These are phyloP conservation scores for Scolecobasidium constrictum DNA, from an alignment of 2,329 filamentous ascomycete genomes.

Conservation along the genomic window DNA sequence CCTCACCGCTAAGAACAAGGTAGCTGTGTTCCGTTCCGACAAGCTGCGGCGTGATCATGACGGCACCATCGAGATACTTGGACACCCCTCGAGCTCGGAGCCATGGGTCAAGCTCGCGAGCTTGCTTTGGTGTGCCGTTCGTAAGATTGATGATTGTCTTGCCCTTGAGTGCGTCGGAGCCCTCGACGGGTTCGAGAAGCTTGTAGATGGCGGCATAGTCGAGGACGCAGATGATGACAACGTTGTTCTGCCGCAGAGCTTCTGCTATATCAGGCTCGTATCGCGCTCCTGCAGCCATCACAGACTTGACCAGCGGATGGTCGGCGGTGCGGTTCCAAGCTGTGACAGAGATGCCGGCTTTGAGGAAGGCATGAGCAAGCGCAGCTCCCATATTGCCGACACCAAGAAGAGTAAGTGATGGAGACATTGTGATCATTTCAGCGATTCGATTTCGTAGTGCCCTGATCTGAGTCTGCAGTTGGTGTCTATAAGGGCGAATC, in stretches of 20 bases:
- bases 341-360: too few relatives aligned
- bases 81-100: constrained; percentile 11
- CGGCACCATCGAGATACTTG: constrained; percentile 19
- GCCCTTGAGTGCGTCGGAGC: constrained; percentile 11
- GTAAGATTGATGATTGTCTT: constrained; percentile 21
- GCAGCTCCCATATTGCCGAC: too few relatives aligned
- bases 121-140: constrained; percentile 18
- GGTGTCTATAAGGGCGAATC: too few relatives aligned
- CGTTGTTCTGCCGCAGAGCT: constrained; percentile 13
- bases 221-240: constrained; percentile 15
- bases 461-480: too few relatives aligned
- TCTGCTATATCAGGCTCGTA: constrained; percentile 5
- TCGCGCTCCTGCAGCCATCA: constrained; percentile 11
- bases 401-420: too few relatives aligned
- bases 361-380: too few relatives aligned
- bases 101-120: constrained; percentile 13
- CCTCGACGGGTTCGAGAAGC: constrained; percentile 11
- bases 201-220: constrained; percentile 14
- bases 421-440: too few relatives aligned
- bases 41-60: constrained; percentile 20
- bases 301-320: constrained; percentile 12
- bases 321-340: constrained; percentile 17
- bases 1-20: too few relatives aligned
- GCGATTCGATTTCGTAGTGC: too few relatives aligned
- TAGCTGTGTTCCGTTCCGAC: too few relatives aligned